Evolutionary conservation across 148 eudicot genomes (phyloP).

Genomic region (Dianthus caryophyllus): DNA sequence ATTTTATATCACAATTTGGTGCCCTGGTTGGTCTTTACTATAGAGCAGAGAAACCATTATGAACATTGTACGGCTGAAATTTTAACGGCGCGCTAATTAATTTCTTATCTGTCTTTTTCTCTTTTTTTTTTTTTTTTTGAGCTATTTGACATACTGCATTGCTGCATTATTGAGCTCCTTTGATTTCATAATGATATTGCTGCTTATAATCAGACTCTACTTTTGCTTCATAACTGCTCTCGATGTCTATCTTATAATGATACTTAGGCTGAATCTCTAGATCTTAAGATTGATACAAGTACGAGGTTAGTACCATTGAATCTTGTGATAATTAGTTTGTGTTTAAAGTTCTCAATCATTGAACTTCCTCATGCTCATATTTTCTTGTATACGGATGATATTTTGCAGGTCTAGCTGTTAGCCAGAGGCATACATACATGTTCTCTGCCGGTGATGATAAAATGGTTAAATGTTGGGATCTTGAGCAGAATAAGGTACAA

Average conservation of each 20-base stretch:
- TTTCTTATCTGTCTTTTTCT: too few relatives aligned
- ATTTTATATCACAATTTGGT: too few relatives aligned
- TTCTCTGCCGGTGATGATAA: constrained; percentile 99
- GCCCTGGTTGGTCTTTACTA: neutral
- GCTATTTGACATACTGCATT: too few relatives aligned
- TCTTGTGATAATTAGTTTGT: neutral
- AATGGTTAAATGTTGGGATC: constrained; percentile 99
- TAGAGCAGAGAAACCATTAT: neutral
- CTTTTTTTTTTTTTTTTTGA: too few relatives aligned
- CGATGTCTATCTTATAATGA: too few relatives aligned
- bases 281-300: constrained; percentile 59
- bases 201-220: too few relatives aligned
- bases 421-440: constrained; percentile 91
- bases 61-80: neutral
- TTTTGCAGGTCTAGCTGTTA: constrained; percentile 89
- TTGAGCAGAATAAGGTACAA: constrained; percentile 93
- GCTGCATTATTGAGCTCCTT: too few relatives aligned
- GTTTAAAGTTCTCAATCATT: neutral
- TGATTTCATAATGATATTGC: too few relatives aligned
- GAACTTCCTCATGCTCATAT: neutral
- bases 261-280: too few relatives aligned
- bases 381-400: neutral
- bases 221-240: too few relatives aligned
- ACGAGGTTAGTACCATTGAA: constrained; percentile 53
- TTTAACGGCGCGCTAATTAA: neutral